Evolutionary conservation across 768 basidiomycete genomes (phyloP).

Genomic region (Rhodotorula taiwanensis): DNA sequence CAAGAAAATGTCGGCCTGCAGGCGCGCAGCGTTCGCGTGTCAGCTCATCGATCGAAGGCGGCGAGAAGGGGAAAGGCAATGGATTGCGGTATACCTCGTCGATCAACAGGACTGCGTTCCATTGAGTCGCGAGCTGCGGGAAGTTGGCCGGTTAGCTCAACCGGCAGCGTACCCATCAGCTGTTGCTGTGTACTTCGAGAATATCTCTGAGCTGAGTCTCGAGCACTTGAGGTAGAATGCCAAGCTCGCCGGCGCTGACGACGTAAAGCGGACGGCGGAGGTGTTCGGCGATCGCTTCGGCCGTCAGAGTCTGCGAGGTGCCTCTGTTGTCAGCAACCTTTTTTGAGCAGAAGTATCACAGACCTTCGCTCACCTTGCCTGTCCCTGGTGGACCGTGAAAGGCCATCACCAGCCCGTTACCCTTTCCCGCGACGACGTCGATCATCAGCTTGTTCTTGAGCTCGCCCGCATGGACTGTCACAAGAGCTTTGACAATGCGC

Average conservation of each 20-base stretch:
- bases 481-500: constrained; percentile 11
- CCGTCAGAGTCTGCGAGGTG: constrained; percentile 20
- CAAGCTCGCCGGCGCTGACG: constrained; percentile 17
- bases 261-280: constrained; percentile 28
- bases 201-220: constrained; percentile 1
- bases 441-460: background rate
- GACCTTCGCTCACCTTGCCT: background rate
- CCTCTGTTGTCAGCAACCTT: background rate
- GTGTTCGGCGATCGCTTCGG: constrained; percentile 30
- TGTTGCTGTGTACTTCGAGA: too few relatives aligned
- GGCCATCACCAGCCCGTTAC: constrained; percentile 24
- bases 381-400: constrained; percentile 26
- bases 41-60: too few relatives aligned
- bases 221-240: background rate
- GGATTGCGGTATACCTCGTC: constrained; percentile 1
- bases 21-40: too few relatives aligned
- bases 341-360: background rate
- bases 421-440: constrained; percentile 22
- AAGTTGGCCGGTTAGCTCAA: too few relatives aligned
- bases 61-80: background rate
- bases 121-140: constrained; percentile 11
- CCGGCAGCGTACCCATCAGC: too few relatives aligned
- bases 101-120: constrained; percentile 22
- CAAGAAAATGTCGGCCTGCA: constrained; percentile 14
- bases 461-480: background rate